phyloP scores from a whole-genome alignment of 331 rosid species.

The Spiraea crenata region DNA sequence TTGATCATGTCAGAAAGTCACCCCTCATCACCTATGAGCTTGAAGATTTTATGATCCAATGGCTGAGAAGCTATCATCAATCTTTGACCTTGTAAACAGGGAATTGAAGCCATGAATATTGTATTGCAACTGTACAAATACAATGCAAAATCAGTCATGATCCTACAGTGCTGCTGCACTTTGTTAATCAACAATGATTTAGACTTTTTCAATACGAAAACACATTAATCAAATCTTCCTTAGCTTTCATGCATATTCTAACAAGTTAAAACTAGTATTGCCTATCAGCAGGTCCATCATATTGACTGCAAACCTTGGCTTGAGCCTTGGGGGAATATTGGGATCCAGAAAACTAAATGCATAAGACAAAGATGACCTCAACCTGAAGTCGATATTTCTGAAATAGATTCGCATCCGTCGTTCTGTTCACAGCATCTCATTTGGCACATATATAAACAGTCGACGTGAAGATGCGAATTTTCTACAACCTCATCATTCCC shows the following conservation, averaged over 20 bases:
- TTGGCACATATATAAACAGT: background rate
- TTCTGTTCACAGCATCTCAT: background rate
- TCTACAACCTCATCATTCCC: background rate
- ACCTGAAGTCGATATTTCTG: slow-evolving; percentile 1
- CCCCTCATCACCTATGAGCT: background rate
- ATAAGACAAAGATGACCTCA: slow-evolving; percentile 5
- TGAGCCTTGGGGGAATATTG: slow-evolving; percentile 3
- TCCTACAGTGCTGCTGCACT: background rate
- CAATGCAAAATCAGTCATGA: slow-evolving; percentile 6
- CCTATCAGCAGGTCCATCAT: slow-evolving; percentile 1
- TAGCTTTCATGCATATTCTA: background rate
- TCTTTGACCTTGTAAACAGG: background rate
- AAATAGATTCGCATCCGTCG: background rate
- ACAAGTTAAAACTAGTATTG: background rate
- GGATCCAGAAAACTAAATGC: slow-evolving; percentile 5
- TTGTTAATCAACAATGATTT: slow-evolving; percentile 16
- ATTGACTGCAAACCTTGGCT: background rate
- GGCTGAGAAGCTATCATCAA: background rate
- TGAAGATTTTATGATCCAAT: background rate
- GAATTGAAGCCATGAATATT: background rate
- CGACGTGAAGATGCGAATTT: slow-evolving; percentile 4
- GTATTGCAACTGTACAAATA: slow-evolving; percentile 2
- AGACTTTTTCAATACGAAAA: background rate
- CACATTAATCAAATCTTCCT: background rate
- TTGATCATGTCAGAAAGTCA: slow-evolving; percentile 5